Evolutionary conservation across 768 basidiomycete genomes (phyloP), one percentile per base, ranked within the genome.

Genomic region (Kwoniella heveanensis): DNA sequence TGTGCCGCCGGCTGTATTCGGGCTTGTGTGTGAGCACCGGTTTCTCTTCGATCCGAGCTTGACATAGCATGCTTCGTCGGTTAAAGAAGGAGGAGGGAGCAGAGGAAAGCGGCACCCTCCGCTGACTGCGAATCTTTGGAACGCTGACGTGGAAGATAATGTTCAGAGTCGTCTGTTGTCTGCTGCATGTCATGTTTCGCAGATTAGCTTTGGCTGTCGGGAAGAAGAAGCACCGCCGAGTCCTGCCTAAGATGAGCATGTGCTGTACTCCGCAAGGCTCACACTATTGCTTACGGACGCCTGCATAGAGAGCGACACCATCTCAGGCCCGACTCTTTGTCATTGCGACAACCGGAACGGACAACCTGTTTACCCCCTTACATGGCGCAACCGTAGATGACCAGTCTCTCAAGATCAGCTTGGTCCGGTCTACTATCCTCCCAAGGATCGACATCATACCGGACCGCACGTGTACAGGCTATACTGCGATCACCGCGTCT

Each of bases 121-220:
- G 39, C 15, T 17, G 8, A 19, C n/a, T n/a, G n/a, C n/a, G n/a
- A n/a, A n/a, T n/a, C n/a, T n/a, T n/a, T n/a, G n/a, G n/a, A n/a
- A n/a, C n/a, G n/a, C n/a, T 50, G 49, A 50, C 49, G 49, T 50
- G 49, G 49, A 50, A 50, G 49, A 50, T 12, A 50, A n/a, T n/a
- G n/a, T n/a, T n/a, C n/a, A n/a, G n/a, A n/a, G n/a, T n/a, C n/a
- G n/a, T n/a, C n/a, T n/a, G n/a, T n/a, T n/a, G n/a, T n/a, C n/a
- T n/a, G n/a, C n/a, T n/a, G n/a, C n/a, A n/a, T n/a, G n/a, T n/a
- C n/a, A n/a, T n/a, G n/a, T n/a, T n/a, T n/a, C n/a, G n/a, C n/a
- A n/a, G n/a, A n/a, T n/a, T n/a, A n/a, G n/a, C n/a, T n/a, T n/a
- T n/a, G n/a, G n/a, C n/a, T n/a, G n/a, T n/a, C n/a, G n/a, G n/a